These are phyloP conservation scores for Eutypa lata DNA, from an alignment of 2,329 filamentous ascomycete genomes.

Conservation along the genomic window DNA sequence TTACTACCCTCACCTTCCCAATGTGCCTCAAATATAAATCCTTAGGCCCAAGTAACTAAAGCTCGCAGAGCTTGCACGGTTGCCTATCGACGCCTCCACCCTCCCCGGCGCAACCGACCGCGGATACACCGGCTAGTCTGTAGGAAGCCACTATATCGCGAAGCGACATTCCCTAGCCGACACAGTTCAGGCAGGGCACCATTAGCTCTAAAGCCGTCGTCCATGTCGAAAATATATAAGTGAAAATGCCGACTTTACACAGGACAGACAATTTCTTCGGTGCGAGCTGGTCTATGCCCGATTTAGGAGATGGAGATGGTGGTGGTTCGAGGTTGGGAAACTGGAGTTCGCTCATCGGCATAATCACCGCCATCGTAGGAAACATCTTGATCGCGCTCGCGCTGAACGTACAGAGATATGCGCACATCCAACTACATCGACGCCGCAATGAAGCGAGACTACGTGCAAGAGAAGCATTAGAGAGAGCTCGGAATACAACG, in stretches of 20 bases:
- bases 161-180: too few species aligned
- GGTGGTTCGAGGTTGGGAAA: conserved; percentile 52
- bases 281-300: conserved; percentile 12
- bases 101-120: background rate
- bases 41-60: background rate
- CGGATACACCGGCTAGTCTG: background rate
- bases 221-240: background rate
- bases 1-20: background rate
- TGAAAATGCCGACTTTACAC: conserved; percentile 16
- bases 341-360: conserved; percentile 95
- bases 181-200: too few species aligned
- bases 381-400: conserved; percentile 94
- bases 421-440: conserved; percentile 78
- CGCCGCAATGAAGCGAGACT: conserved; percentile 60
- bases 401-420: conserved; percentile 93
- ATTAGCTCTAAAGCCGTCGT: background rate
- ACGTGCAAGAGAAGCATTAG: conserved; percentile 52
- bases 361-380: conserved; percentile 85
- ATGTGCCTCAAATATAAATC: background rate
- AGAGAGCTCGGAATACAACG: conserved; percentile 35
- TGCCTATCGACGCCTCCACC: background rate
- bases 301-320: conserved; percentile 17
- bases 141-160: too few species aligned
- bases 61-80: background rate
- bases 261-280: conserved; percentile 9